Conservation (phyloP, 495 filamentous ascomycete genomes). For the Echria macrotheca region DNA sequence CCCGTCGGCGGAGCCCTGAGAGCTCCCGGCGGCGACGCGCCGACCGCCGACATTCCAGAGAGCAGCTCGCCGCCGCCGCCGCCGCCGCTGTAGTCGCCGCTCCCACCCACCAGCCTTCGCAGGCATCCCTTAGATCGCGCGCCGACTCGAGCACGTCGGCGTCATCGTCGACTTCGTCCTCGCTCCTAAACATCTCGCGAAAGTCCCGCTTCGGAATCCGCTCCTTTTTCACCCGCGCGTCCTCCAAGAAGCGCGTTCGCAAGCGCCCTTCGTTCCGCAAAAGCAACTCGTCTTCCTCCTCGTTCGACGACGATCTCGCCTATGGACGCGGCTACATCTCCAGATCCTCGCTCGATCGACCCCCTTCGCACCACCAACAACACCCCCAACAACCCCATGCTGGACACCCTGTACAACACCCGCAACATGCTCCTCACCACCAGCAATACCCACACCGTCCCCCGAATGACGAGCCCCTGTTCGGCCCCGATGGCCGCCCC, state of each 20-base stretch:
- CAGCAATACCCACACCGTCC: constrained; percentile 4
- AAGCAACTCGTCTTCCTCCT: constrained; percentile 44
- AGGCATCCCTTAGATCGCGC: constrained; percentile 25
- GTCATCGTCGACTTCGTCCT: constrained; percentile 43
- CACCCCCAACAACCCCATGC: constrained; percentile 16
- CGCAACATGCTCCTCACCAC: background rate
- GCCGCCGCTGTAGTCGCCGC: constrained; percentile 20
- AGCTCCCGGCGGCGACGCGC: constrained; percentile 45
- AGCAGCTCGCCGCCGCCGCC: constrained; percentile 37
- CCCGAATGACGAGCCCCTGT: constrained; percentile 5
- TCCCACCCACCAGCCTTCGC: constrained; percentile 34
- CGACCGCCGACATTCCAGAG: constrained; percentile 41
- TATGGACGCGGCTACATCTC: constrained; percentile 52
- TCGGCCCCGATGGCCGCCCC: constrained; percentile 27
- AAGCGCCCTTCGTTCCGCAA: constrained; percentile 36
- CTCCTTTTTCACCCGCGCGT: constrained; percentile 35
- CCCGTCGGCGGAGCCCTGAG: constrained; percentile 46
- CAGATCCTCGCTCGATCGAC: constrained; percentile 14
- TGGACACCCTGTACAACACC: constrained; percentile 7
- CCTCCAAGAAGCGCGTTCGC: constrained; percentile 38
- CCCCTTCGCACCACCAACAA: constrained; percentile 4
- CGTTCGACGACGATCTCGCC: constrained; percentile 47
- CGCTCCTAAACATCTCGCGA: constrained; percentile 41
- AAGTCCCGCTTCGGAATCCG: constrained; percentile 35
- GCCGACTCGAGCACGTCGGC: constrained; percentile 34